Conservation (phyloP, 768 basidiomycete species). For the Boletus subcaerulescens region DNA sequence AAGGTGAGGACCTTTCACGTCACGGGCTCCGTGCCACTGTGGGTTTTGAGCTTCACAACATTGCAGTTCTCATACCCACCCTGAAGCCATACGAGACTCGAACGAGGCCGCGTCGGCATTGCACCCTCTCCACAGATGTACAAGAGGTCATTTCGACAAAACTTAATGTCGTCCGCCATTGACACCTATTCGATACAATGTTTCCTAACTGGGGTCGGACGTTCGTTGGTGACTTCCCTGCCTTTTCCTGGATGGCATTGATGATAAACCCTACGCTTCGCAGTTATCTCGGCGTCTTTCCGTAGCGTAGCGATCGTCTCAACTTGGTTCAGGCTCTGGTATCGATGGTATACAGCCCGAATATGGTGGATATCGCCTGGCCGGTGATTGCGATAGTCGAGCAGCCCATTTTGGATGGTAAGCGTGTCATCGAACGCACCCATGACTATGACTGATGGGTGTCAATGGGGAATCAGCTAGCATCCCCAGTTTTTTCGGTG, state of each 20-base stretch:
- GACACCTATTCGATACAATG: constrained; percentile 1
- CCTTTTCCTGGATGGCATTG: neutral
- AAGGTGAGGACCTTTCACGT: too few species aligned
- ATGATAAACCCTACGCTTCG: neutral
- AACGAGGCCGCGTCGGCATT: neutral
- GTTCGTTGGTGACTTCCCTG: constrained; percentile 6
- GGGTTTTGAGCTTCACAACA: too few species aligned
- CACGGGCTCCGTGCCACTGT: too few species aligned
- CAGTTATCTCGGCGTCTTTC: constrained; percentile 14
- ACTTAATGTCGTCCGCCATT: neutral
- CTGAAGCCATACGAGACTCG: neutral
- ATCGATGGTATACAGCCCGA: constrained; percentile 9
- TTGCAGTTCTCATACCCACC: neutral
- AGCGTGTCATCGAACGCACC: neutral
- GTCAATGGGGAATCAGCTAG: neutral
- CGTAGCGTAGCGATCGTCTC: constrained; percentile 17
- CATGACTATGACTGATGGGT: neutral
- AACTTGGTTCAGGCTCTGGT: constrained; percentile 21
- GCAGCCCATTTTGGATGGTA: constrained; percentile 7
- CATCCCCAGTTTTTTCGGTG: constrained; percentile 1
- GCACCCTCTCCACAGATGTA: neutral
- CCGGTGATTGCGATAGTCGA: constrained; percentile 1
- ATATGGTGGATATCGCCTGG: constrained; percentile 22
- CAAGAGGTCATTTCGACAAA: neutral
- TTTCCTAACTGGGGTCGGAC: constrained; percentile 9